phyloP scores from a whole-genome alignment of 2,329 filamentous ascomycete genomes.

The Salinomyces thailandicus region DNA sequence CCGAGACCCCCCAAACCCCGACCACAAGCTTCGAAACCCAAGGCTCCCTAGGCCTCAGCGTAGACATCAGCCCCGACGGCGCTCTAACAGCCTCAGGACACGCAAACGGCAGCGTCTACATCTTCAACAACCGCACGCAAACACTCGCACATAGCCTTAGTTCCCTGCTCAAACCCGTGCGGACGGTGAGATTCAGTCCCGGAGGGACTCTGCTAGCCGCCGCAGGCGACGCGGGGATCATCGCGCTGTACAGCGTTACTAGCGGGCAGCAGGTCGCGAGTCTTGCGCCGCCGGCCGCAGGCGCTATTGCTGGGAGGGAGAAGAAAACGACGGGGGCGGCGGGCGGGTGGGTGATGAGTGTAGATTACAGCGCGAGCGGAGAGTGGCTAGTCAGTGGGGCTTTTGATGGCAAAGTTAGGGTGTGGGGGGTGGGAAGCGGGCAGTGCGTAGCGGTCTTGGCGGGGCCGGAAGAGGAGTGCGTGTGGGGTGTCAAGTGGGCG shows the following conservation, averaged over 20 bases:
- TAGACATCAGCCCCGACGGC: constrained; percentile 71
- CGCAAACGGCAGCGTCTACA: constrained; percentile 81
- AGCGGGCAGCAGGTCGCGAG: constrained; percentile 90
- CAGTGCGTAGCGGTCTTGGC: constrained; percentile 87
- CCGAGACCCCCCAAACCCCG: constrained; percentile 40
- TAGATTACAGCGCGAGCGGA: constrained; percentile 89
- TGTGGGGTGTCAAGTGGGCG: constrained; percentile 81
- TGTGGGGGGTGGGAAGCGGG: constrained; percentile 81
- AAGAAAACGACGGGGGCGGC: too few species aligned
- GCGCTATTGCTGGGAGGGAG: too few species aligned
- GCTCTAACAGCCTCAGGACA: constrained; percentile 84
- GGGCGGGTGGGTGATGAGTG: constrained; percentile 77
- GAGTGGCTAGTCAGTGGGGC: constrained; percentile 77
- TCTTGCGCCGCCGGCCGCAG: constrained; percentile 64
- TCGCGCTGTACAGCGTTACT: constrained; percentile 82
- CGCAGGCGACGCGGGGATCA: constrained; percentile 77
- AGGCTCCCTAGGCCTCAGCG: constrained; percentile 79
- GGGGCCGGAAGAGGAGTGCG: constrained; percentile 66
- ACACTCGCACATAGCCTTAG: constrained; percentile 77
- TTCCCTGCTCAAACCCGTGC: constrained; percentile 80
- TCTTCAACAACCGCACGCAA: constrained; percentile 88
- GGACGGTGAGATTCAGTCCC: constrained; percentile 79
- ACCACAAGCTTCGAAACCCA: constrained; percentile 83
- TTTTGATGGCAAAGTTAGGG: constrained; percentile 88
- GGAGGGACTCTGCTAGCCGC: constrained; percentile 75